These are phyloP conservation scores for Erodium chrysanthum DNA, from an alignment of 441 rosid genomes.

Conservation along the genomic window DNA sequence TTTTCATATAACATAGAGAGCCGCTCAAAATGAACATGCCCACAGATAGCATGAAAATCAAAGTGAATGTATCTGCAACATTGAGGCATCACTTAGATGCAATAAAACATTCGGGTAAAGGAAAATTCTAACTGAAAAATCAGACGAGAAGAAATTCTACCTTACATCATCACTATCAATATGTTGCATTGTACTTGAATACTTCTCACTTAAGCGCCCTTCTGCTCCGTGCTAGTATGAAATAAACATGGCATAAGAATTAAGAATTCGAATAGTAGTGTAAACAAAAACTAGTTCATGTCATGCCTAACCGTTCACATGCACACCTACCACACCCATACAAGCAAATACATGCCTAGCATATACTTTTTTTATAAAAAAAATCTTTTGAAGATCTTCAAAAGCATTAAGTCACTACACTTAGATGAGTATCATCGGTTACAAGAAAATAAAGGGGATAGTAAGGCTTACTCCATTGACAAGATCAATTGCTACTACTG, in stretches of 20 bases:
- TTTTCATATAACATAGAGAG: conserved; percentile 84
- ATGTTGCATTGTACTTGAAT: conserved; percentile 55
- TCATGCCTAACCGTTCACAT: conserved; percentile 1
- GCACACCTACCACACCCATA: neutral
- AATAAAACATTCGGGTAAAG: conserved; percentile 13
- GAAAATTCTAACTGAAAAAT: conserved; percentile 11
- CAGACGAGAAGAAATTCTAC: conserved; percentile 37
- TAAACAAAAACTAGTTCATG: neutral
- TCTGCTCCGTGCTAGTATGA: conserved; percentile 82
- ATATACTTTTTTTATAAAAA: neutral
- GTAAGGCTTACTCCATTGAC: conserved; percentile 57
- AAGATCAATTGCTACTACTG: conserved; percentile 75
- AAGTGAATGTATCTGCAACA: conserved; percentile 85
- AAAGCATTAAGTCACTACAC: neutral
- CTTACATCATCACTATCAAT: conserved; percentile 71
- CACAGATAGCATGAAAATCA: conserved; percentile 81
- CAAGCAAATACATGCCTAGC: neutral
- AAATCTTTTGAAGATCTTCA: neutral
- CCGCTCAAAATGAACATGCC: conserved; percentile 94
- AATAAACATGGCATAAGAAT: conserved; percentile 19
- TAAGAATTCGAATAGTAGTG: conserved; percentile 12
- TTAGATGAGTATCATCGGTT: neutral
- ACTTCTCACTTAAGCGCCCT: conserved; percentile 77
- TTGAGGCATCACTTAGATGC: conserved; percentile 10
- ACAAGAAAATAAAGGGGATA: neutral